Percentiles rank a stretch among this genome's conserved stretches.
Evolutionary conservation across 257 asterid species (phyloP).

Genomic region (Nemophila menziesii): DNA sequence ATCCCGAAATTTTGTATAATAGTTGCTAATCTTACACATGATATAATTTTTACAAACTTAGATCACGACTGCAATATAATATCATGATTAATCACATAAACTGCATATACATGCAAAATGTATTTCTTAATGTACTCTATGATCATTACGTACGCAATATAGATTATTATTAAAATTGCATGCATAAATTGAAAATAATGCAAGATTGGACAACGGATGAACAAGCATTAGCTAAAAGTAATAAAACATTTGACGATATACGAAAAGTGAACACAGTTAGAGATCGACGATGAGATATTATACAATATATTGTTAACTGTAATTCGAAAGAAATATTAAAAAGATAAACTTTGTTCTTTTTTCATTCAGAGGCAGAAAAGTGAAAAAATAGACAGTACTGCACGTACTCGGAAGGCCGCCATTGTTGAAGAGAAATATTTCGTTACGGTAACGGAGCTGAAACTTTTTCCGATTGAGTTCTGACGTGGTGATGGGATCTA

Average conservation of each 20-base stretch:
- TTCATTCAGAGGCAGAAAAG: not conserved
- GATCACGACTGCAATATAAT: not conserved
- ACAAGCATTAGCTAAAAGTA: not conserved
- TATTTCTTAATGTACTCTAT: too few relatives aligned
- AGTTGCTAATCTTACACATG: not conserved
- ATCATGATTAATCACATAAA: not conserved
- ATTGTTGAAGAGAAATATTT: not conserved
- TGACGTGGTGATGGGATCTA: too few relatives aligned
- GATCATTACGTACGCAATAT: not conserved
- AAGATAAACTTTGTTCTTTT: not conserved
- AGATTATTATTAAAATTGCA: too few relatives aligned
- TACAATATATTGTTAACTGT: too few relatives aligned
- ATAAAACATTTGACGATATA: not conserved
- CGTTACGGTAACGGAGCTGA: not conserved
- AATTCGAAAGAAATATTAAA: not conserved
- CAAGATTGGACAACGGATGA: not conserved
- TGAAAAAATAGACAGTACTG: not conserved
- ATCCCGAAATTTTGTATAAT: too few relatives aligned
- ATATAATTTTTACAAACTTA: not conserved
- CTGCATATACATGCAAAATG: too few relatives aligned
- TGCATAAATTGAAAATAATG: not conserved
- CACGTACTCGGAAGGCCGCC: conserved; percentile 9
- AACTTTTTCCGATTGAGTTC: not conserved
- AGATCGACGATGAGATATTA: not conserved
- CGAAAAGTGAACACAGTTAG: not conserved